Base-by-base conservation (phyloP, 1,284 basidiomycete genomes). In the Ceratobasidium sp. region DNA sequence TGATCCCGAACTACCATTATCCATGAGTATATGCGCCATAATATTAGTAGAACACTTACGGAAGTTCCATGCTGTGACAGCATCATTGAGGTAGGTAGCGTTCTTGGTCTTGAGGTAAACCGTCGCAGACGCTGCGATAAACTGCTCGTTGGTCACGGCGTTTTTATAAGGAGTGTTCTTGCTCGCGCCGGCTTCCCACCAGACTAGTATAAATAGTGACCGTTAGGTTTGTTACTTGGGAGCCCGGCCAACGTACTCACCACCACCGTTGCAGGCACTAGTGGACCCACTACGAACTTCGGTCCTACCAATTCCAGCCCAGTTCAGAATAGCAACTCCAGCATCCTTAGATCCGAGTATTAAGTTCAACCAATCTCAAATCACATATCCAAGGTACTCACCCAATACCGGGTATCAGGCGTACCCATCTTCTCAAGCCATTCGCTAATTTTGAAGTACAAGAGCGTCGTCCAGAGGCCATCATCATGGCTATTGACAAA, bases 101-200 rank as follows among this genome's bases (percentile, higher is more conserved):
- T 86, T 85, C 0, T 82, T 72, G 60, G 83, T 86, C 70, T 88
- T 84, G 60, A 87, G 80, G 81, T 87, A 89, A 13, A 87, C 88
- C 56, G 83, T 79, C 2, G 89, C 89, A 0, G 89, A 90, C 13
- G 86, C 85, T 46, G 87, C 83, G 23, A 90, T 84, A 84, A 89
- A 90, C 9, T 90, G 84, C 77, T 90, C 86, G 79, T 90, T 90
- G 26, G 90, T 90, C 76, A 90, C 87, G 6, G 89, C 88, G 78
- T 90, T 90, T 83, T 90, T 90, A 84, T 90, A 90, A 0, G 85
- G 87, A 80, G 88, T 87, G n/a, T 85, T 88, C 12, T 85, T 86
- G 18, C 68, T 70, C 20, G 26, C 68, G 51, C 49, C 44, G 18
- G 20, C 68, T 40, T 87, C 87, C 90, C 90, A 90, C 89, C 89